Evolutionary conservation across 306 rosid genomes (phyloP), one percentile per base, ranked within the genome.

Genomic region (Arachis stenosperma): DNA sequence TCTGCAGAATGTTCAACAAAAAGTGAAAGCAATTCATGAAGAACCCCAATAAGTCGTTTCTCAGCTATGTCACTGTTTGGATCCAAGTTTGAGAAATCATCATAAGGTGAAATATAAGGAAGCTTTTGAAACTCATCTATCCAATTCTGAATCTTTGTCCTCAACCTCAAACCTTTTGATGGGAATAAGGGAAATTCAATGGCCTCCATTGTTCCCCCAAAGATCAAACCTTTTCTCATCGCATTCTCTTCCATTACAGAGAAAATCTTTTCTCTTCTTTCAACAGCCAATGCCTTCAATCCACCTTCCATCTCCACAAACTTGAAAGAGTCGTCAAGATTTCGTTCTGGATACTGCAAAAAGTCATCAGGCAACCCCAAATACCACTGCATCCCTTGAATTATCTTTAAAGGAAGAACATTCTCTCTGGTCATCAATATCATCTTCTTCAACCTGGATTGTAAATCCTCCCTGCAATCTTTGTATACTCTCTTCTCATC

Each of bases 331-430:
- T 82, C 93, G 57, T 81, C 97, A 37, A 89, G 89, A 75, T 89
- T 88, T 54, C 14, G 74, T 57, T 86, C 90, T 0, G 84, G 83
- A 51, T 76, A 8, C 30, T 13, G 68, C 83, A 86, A 70, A 74
- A 87, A 84, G 77, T 93, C 90, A 63, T 82, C 76, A 33, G 98
- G 98, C 71, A 93, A 73, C 61, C 98, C 98, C 82, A 93, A 79
- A 86, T 86, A 87, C 98, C 98, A 93, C 44, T 82, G 85, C 98
- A 93, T 87, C 69, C 98, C 97, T 65, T 85, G 86, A 56, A 90
- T 81, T 67, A 93, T 88, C 72, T 88, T 90, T 75, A 93, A 78
- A 40, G 97, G 98, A 62, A 93, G 72, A 73, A 82, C 90, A 17
- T 83, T 79, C 36, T 70, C 88, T 78, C 70, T 83, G 44, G 90